Evolutionary conservation across 352 stramenopile genomes (phyloP).

Genomic region (Discostella stelligera): DNA sequence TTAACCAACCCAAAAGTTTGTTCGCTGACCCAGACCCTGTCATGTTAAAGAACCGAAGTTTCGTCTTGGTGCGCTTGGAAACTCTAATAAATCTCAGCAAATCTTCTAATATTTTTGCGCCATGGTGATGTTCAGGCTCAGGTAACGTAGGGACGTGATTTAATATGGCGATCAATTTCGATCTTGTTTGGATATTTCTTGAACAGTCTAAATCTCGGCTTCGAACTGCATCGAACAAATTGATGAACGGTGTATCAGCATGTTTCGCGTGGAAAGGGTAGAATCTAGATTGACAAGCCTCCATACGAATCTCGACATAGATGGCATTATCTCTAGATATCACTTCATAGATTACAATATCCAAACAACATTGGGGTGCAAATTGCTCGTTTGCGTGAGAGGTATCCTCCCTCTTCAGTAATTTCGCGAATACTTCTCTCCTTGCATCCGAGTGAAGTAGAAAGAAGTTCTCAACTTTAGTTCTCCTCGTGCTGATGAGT

Average conservation of each 20-base stretch:
- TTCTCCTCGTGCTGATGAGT: conserved; percentile 64
- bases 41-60: conserved; percentile 69
- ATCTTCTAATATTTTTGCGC: conserved; percentile 48
- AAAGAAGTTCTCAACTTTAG: conserved; percentile 68
- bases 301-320: conserved; percentile 76
- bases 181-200: conserved; percentile 63
- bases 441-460: conserved; percentile 60
- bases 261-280: conserved; percentile 37
- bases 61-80: conserved; percentile 47
- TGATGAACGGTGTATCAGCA: conserved; percentile 31
- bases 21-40: conserved; percentile 46
- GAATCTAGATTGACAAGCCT: conserved; percentile 52
- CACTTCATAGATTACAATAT: conserved; percentile 56
- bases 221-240: conserved; percentile 57
- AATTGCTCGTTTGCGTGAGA: neutral
- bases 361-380: conserved; percentile 11
- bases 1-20: conserved; percentile 51
- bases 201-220: conserved; percentile 74
- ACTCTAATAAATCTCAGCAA: conserved; percentile 68
- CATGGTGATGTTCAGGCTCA: conserved; percentile 3
- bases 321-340: conserved; percentile 55
- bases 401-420: conserved; percentile 31
- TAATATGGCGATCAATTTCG: conserved; percentile 61
- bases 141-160: conserved; percentile 10
- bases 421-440: conserved; percentile 71